Conservation (phyloP, 1,284 basidiomycete species). For the Moesziomyces parantarcticus region DNA sequence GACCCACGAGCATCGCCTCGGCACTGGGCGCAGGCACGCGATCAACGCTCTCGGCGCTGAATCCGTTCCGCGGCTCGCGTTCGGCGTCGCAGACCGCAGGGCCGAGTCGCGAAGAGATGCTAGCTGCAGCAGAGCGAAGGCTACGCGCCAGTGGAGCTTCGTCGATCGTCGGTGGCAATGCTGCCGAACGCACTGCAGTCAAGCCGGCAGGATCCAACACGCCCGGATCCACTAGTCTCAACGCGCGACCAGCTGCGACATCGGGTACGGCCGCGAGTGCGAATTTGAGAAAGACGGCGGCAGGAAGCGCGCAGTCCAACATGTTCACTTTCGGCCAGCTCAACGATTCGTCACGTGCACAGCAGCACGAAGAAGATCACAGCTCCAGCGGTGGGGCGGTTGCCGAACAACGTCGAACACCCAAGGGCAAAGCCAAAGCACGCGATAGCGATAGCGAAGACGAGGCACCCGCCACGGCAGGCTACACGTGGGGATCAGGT, state of each 20-base stretch:
- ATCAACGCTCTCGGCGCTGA: conserved; percentile 18
- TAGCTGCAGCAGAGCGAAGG: conserved; percentile 55
- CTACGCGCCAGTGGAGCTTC: conserved; percentile 25
- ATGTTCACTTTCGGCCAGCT: conserved; percentile 46
- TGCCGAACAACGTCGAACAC: conserved; percentile 39
- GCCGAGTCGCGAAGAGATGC: conserved; percentile 47
- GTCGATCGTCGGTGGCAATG: conserved; percentile 55
- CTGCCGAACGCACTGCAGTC: conserved; percentile 13
- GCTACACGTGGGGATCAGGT: conserved; percentile 19
- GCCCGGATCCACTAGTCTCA: conserved; percentile 25
- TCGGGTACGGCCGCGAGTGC: conserved; percentile 2
- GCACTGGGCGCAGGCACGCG: conserved; percentile 33
- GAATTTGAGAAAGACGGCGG: conserved; percentile 34
- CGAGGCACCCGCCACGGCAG: conserved; percentile 1
- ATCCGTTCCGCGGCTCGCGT: conserved; percentile 30
- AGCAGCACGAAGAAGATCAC: conserved; percentile 34
- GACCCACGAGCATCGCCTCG: conserved; percentile 26
- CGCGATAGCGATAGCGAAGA: conserved; percentile 32
- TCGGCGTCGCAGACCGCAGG: conserved; percentile 8
- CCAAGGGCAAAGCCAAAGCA: conserved; percentile 20
- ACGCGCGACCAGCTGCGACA: conserved; percentile 11
- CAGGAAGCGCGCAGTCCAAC: conserved; percentile 10
- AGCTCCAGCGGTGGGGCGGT: conserved; percentile 51
- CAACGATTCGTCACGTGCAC: neutral
- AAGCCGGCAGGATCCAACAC: conserved; percentile 22